Conservation (phyloP, 169 alveolate species). For the Fabrea salina region DNA sequence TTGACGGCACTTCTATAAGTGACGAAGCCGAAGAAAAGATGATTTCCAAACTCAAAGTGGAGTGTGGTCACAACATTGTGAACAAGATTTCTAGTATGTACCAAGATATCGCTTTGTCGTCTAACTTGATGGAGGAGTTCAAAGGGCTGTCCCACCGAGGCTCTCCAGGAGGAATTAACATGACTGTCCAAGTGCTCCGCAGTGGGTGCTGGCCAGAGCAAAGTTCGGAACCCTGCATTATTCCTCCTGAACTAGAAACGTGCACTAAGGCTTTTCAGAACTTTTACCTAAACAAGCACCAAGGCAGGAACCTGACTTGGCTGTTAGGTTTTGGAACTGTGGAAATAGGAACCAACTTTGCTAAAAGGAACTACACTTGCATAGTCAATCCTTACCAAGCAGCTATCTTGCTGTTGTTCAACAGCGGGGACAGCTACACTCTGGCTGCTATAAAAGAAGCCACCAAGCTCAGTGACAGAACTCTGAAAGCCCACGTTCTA, state of each 20-base stretch:
- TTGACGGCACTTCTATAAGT: conserved; percentile 47
- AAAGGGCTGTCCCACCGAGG: conserved; percentile 16
- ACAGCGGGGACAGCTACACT: conserved; percentile 31
- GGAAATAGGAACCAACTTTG: conserved; percentile 33
- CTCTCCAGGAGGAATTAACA: conserved; percentile 16
- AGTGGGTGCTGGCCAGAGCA: conserved; percentile 65
- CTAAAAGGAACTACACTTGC: conserved; percentile 39
- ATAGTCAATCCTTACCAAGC: conserved; percentile 50
- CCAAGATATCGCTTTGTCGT: conserved; percentile 49
- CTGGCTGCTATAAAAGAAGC: conserved; percentile 40
- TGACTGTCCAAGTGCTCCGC: conserved; percentile 53
- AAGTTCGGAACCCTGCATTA: conserved; percentile 46
- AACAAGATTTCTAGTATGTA: conserved; percentile 51
- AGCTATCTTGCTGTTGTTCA: conserved; percentile 47
- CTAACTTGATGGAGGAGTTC: conserved; percentile 49
- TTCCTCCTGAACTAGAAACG: conserved; percentile 43
- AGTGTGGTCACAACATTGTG: conserved; percentile 53
- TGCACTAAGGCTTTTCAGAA: conserved; percentile 32
- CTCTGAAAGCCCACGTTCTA: conserved; percentile 30
- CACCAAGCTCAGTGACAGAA: conserved; percentile 38
- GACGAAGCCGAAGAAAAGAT: conserved; percentile 48
- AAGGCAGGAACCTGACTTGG: conserved; percentile 51
- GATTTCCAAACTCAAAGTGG: conserved; percentile 52
- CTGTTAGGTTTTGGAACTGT: conserved; percentile 35
- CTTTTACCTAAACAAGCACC: conserved; percentile 50